Evolutionary conservation across 768 basidiomycete species (phyloP).

Genomic region (Rhizopogon sp.): DNA sequence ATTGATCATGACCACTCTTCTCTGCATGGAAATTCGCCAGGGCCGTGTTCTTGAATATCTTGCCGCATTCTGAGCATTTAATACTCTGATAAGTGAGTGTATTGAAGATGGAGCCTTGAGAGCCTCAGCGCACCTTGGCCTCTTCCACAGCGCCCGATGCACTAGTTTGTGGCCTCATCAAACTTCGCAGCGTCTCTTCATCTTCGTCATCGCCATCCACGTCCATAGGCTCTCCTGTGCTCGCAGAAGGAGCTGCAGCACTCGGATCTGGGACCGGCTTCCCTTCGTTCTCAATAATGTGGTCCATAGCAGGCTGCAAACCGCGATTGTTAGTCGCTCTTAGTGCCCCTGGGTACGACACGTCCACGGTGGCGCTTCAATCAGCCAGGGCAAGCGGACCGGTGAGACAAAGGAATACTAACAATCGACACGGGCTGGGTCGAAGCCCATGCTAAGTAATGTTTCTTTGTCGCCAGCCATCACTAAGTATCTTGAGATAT

Average conservation of each 20-base stretch:
- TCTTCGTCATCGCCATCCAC: conserved; percentile 72
- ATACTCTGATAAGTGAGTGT: conserved; percentile 50
- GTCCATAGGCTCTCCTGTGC: conserved; percentile 34
- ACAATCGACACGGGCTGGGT: conserved; percentile 82
- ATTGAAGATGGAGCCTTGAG: neutral
- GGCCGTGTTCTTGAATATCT: conserved; percentile 81
- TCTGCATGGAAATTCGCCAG: conserved; percentile 92
- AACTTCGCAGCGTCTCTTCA: conserved; percentile 51
- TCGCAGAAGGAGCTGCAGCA: conserved; percentile 21
- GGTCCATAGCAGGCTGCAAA: conserved; percentile 89
- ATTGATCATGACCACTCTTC: conserved; percentile 92
- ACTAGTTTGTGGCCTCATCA: conserved; percentile 32
- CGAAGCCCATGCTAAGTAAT: conserved; percentile 84
- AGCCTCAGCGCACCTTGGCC: conserved; percentile 49
- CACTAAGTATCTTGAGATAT: neutral
- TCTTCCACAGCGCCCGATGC: conserved; percentile 31
- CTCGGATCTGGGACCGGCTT: conserved; percentile 66
- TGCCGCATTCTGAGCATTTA: conserved; percentile 80
- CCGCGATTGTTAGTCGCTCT: conserved; percentile 80
- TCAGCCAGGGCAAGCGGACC: neutral
- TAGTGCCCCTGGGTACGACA: conserved; percentile 67
- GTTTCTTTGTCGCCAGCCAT: conserved; percentile 65
- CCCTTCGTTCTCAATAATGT: conserved; percentile 75
- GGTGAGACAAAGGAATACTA: conserved; percentile 24
- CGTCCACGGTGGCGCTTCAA: neutral